phyloP scores from a whole-genome alignment of 345 rosid species.

The Euphorbia tirucalli region DNA sequence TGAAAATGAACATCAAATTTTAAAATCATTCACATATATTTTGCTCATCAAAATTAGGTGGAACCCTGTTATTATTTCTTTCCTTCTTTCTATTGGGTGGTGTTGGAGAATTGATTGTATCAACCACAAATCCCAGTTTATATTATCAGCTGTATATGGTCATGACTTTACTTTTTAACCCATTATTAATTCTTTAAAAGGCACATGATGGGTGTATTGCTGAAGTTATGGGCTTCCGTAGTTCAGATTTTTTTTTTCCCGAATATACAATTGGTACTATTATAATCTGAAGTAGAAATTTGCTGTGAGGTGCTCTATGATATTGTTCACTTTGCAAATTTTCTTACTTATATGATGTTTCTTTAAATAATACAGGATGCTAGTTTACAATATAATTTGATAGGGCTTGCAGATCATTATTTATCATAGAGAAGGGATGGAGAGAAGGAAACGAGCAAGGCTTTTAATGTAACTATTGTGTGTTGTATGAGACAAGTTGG shows the following conservation, averaged over 20 bases:
- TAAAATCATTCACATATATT: not conserved
- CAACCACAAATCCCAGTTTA: not conserved
- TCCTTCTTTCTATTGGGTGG: not conserved
- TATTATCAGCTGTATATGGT: not conserved
- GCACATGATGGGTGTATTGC: not conserved
- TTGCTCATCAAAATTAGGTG: not conserved
- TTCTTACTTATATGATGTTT: no score
- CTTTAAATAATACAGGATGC: slow-evolving; percentile 5
- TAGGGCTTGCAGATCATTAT: not conserved
- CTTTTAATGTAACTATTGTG: not conserved
- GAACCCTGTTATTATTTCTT: not conserved
- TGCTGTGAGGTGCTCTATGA: not conserved
- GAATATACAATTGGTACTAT: not conserved
- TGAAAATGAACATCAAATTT: not conserved
- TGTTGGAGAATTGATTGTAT: not conserved
- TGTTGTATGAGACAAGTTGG: not conserved
- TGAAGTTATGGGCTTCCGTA: not conserved
- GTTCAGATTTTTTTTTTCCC: not conserved
- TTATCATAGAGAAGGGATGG: not conserved
- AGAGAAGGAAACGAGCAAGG: not conserved
- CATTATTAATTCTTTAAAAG: not conserved
- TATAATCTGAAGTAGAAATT: not conserved
- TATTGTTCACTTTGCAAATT: not conserved
- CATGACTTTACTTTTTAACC: not conserved
- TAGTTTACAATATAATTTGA: not conserved